Conservation (phyloP, 768 basidiomycete species). For the Saitozyma podzolica region DNA sequence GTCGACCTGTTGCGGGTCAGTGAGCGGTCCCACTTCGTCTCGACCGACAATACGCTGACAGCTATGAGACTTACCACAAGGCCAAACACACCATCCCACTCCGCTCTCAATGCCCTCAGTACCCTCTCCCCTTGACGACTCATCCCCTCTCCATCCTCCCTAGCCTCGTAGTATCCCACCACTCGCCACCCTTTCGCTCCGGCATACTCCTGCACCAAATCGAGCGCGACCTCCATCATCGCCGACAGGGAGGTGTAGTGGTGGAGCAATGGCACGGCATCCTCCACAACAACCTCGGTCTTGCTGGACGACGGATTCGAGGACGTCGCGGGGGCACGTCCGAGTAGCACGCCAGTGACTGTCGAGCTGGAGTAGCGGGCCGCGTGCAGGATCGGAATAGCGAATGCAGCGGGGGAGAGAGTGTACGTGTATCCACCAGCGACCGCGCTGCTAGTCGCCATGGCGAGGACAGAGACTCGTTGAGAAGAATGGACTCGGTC, state of each 20-base stretch:
- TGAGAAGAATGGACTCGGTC: too few relatives aligned
- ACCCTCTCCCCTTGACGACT: slow-evolving; percentile 12
- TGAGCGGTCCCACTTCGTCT: too few relatives aligned
- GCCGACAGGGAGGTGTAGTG: slow-evolving; percentile 25
- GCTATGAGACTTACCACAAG: slow-evolving; percentile 21
- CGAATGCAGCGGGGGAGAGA: slow-evolving; percentile 21
- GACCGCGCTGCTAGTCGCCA: too few relatives aligned
- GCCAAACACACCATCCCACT: slow-evolving; percentile 17
- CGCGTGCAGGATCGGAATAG: slow-evolving; percentile 37
- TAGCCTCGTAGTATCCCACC: slow-evolving; percentile 31
- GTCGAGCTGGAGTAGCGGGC: slow-evolving; percentile 32
- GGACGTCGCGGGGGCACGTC: neutral
- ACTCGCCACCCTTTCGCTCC: slow-evolving; percentile 16
- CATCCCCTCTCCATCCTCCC: slow-evolving; percentile 8
- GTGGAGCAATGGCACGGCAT: slow-evolving; percentile 35
- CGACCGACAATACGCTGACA: too few relatives aligned
- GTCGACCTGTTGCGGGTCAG: slow-evolving; percentile 8
- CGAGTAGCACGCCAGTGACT: slow-evolving; percentile 35
- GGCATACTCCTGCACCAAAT: slow-evolving; percentile 24
- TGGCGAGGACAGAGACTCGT: too few relatives aligned
- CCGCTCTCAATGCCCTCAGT: slow-evolving; percentile 14
- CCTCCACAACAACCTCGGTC: neutral
- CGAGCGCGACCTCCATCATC: slow-evolving; percentile 26
- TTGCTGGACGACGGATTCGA: slow-evolving; percentile 7
- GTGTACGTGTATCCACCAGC: slow-evolving; percentile 4